Evolutionary conservation across 176 grass and related monocot genomes (phyloP), one percentile per base, ranked within the genome.

Genomic region (Oryza meyeriana): DNA sequence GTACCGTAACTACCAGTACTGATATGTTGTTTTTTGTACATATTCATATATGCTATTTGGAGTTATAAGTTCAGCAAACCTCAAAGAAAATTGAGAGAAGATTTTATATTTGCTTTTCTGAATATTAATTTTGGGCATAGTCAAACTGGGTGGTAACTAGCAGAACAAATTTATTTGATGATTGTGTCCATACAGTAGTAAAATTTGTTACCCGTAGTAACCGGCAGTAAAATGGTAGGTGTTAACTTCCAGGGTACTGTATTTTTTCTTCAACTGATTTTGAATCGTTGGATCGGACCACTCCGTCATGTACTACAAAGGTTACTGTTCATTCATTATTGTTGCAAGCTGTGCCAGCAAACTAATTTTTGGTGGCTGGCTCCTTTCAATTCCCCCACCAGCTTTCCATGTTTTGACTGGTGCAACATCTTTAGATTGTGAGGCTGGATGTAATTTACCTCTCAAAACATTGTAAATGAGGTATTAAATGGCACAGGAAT

Each of bases 311-410:
- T 64, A 24, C 31, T 64, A 24, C 31, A 24, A 80, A 47, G 38
- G 26, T 63, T 29, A 71, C 34, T 62, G 45, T 78, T 40, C 24
- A 35, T 65, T 86, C 27, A 66, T 74, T 24, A 30, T 66, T 24
- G 61, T 80, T 66, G 69, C 69, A 63, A 40, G 59, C 80, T 41
- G 28, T 35, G 28, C 36, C 13, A 86, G 25, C 44, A 74, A 86
- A 73, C 34, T 40, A 67, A 80, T 58, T 30, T 74, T 64, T 74
- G 44, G 20, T 80, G 62, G 61, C 33, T 58, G 72, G 40, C 78
- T 48, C 71, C 75, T 79, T 85, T 80, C 42, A 58, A 52, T 58
- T 62, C 52, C 64, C 18, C 34, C 8, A 29, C 26, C 59, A 80
- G 35, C 42, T 74, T 71, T 34, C 76, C 59, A 58, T n/a, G 8